Percentiles rank a stretch among this genome's conserved stretches.
Conservation (phyloP, 306 rosid genomes). For the Senna siamea region DNA sequence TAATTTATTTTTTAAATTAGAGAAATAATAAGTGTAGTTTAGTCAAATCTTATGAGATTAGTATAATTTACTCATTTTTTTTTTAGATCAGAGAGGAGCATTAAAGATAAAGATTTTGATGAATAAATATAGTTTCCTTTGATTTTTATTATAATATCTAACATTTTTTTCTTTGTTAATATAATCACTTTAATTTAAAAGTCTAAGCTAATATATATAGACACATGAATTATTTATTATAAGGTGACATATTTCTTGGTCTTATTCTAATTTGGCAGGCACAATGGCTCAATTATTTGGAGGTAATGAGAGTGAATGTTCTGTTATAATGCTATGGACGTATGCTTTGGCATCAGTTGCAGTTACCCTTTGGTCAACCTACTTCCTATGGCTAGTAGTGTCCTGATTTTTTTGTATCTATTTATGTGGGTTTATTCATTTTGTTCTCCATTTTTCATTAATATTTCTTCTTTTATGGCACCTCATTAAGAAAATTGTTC, state of each 20-base stretch:
- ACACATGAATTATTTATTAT: too few species aligned
- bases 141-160: too few species aligned
- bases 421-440: not conserved
- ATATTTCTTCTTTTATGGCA: not conserved
- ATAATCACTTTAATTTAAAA: too few species aligned
- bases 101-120: too few species aligned
- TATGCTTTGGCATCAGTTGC: constrained; percentile 70
- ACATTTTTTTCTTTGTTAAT: too few species aligned
- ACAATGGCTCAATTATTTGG: constrained; percentile 80
- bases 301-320: constrained; percentile 70
- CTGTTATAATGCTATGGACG: constrained; percentile 79
- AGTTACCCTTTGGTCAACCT: constrained; percentile 81
- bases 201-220: too few species aligned
- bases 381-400: constrained; percentile 72
- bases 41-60: too few species aligned
- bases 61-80: too few species aligned
- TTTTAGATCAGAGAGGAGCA: too few species aligned
- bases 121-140: too few species aligned
- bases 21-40: too few species aligned
- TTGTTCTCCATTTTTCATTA: not conserved
- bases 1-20: too few species aligned
- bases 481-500: not conserved
- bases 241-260: not conserved
- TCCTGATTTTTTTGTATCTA: constrained; percentile 36
- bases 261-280: constrained; percentile 46